A percentile compares a stretch with the other conserved stretches of the same genome.
Evolutionary conservation across 345 rosid genomes (phyloP).

Genomic region (Erysimum cheiranthoides): DNA sequence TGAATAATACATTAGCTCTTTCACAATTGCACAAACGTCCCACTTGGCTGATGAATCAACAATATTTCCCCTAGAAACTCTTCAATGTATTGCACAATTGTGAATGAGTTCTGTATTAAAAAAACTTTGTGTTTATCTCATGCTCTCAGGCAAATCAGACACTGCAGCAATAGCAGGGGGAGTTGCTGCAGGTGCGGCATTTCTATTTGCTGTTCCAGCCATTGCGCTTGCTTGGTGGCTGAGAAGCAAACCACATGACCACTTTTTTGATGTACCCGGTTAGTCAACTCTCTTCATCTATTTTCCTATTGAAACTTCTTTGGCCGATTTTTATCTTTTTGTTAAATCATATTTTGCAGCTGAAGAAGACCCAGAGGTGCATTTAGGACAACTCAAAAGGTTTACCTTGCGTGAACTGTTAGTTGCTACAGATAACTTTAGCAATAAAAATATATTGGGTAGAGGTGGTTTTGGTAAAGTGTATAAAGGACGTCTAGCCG

Average conservation of each 20-base stretch:
- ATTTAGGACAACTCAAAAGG: slow-evolving; percentile 89
- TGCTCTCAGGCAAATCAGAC: slow-evolving; percentile 51
- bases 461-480: slow-evolving; percentile 95
- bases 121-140: slow-evolving; percentile 3
- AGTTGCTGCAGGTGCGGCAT: slow-evolving; percentile 88
- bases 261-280: slow-evolving; percentile 92
- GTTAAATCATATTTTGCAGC: slow-evolving; percentile 54
- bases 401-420: slow-evolving; percentile 84
- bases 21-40: not conserved
- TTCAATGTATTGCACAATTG: not conserved
- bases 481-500: slow-evolving; percentile 85
- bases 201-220: slow-evolving; percentile 84
- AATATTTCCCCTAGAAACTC: not conserved
- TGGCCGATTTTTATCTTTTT: slow-evolving; percentile 1
- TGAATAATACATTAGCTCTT: slow-evolving; percentile 8
- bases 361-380: slow-evolving; percentile 91
- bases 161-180: slow-evolving; percentile 90
- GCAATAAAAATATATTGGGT: slow-evolving; percentile 72
- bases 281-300: slow-evolving; percentile 37
- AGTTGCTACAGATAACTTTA: slow-evolving; percentile 84
- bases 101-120: not conserved
- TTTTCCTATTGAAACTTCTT: slow-evolving; percentile 2
- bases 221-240: slow-evolving; percentile 73
- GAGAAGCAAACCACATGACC: slow-evolving; percentile 69
- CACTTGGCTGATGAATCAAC: slow-evolving; percentile 4